Conservation (phyloP, 768 basidiomycete genomes). For the Tricholoma terreum region DNA sequence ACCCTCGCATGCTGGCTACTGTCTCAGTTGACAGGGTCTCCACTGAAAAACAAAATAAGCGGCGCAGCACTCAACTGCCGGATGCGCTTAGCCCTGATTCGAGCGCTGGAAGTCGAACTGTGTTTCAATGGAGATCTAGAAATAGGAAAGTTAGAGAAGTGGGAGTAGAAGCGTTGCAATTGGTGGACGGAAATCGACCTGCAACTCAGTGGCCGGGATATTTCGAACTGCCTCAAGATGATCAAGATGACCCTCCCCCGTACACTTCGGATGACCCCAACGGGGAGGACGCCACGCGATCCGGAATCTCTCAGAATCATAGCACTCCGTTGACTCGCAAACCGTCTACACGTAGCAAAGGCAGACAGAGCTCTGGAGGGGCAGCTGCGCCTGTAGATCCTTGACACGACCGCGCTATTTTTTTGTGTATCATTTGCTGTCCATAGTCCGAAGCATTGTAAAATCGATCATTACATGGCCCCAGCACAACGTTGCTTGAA, state of each 20-base stretch:
- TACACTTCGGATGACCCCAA: constrained; percentile 28
- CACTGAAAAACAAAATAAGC: constrained; percentile 25
- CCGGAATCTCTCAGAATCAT: constrained; percentile 36
- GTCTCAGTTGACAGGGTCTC: constrained; percentile 20
- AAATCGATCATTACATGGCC: not conserved
- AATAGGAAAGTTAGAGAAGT: constrained; percentile 61
- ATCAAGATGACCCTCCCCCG: constrained; percentile 30
- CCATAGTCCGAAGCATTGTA: not conserved
- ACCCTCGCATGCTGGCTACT: constrained; percentile 74
- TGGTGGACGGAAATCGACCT: constrained; percentile 65
- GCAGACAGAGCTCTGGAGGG: constrained; percentile 47
- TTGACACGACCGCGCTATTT: not conserved
- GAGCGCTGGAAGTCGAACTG: not conserved
- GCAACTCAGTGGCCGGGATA: constrained; percentile 60
- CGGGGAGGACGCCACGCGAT: constrained; percentile 5
- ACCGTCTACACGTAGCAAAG: constrained; percentile 56
- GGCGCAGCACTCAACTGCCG: constrained; percentile 5
- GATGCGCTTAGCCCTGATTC: constrained; percentile 27
- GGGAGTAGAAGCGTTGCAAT: constrained; percentile 56
- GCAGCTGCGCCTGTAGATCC: constrained; percentile 38
- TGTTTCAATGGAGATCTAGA: constrained; percentile 56
- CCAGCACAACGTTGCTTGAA: not conserved
- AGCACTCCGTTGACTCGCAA: constrained; percentile 66
- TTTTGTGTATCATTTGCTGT: not conserved
- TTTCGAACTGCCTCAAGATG: constrained; percentile 40